These are phyloP conservation scores for Abrus pulchellus DNA, from an alignment of 306 rosid species.

Conservation along the genomic window DNA sequence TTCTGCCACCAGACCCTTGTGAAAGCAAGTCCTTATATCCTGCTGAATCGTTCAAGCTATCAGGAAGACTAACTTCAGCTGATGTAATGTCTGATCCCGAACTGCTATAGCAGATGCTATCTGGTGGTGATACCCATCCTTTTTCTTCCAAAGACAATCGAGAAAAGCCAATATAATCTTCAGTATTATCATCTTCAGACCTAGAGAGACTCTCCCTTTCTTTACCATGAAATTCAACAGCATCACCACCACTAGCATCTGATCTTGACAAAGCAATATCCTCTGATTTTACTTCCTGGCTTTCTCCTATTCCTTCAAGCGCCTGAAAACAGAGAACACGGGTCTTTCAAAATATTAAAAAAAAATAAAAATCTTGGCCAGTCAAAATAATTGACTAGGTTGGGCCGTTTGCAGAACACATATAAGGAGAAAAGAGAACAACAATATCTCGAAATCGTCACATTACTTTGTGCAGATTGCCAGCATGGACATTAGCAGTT, in stretches of 20 bases:
- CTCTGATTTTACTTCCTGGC: conserved; percentile 86
- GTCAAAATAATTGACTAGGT: conserved; percentile 1
- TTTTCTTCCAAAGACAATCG: conserved; percentile 76
- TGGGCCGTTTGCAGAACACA: neutral
- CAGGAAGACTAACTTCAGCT: conserved; percentile 68
- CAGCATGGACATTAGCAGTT: conserved; percentile 96
- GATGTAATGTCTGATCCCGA: conserved; percentile 71
- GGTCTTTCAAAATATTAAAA: conserved; percentile 33
- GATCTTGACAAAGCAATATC: conserved; percentile 69
- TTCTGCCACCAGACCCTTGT: conserved; percentile 58
- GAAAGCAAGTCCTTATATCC: conserved; percentile 64
- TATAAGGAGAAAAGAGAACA: conserved; percentile 7
- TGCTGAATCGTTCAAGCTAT: conserved; percentile 66
- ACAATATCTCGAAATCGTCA: conserved; percentile 46
- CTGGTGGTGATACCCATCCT: conserved; percentile 94
- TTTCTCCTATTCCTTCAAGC: conserved; percentile 97
- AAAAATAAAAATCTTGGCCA: neutral
- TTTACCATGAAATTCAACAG: conserved; percentile 68
- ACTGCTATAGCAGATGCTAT: conserved; percentile 79
- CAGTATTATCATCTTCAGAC: conserved; percentile 63
- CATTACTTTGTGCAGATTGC: conserved; percentile 92
- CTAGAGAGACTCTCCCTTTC: conserved; percentile 68
- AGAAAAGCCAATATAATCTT: conserved; percentile 62
- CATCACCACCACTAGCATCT: conserved; percentile 69
- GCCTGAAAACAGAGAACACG: conserved; percentile 66